These are phyloP conservation scores for Aspergillus floridensis DNA, from an alignment of 2,329 filamentous ascomycete species.

Conservation along the genomic window DNA sequence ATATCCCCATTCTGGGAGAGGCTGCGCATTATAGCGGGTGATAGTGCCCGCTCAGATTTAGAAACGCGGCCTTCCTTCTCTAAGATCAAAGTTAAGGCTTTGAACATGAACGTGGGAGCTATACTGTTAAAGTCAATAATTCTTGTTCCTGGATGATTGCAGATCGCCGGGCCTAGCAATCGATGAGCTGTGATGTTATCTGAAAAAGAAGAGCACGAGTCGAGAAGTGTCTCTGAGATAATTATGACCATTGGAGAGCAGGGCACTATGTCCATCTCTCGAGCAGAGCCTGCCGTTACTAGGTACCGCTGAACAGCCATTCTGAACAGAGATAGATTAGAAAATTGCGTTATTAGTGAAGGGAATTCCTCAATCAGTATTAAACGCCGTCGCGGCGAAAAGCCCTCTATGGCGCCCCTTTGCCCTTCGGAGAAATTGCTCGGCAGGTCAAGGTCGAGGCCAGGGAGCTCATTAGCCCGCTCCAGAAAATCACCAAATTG, in stretches of 20 bases:
- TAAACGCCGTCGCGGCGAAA: slow-evolving; percentile 47
- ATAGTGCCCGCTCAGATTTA: slow-evolving; percentile 70
- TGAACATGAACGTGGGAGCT: slow-evolving; percentile 78
- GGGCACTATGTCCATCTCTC: slow-evolving; percentile 29
- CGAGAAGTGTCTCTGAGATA: slow-evolving; percentile 85
- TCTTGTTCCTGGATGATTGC: slow-evolving; percentile 73
- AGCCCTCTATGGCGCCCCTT: slow-evolving; percentile 3
- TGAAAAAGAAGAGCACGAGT: slow-evolving; percentile 76
- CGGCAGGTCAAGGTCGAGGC: slow-evolving; percentile 53
- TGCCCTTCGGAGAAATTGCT: slow-evolving; percentile 1
- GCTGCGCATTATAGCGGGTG: slow-evolving; percentile 71
- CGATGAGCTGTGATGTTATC: slow-evolving; percentile 93
- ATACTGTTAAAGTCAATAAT: slow-evolving; percentile 92
- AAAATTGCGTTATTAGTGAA: slow-evolving; percentile 67
- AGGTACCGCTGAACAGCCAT: slow-evolving; percentile 73
- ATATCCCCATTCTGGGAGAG: slow-evolving; percentile 89
- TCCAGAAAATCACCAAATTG: slow-evolving; percentile 93
- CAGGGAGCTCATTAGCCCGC: slow-evolving; percentile 75
- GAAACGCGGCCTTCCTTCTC: slow-evolving; percentile 81
- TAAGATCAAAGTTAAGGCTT: slow-evolving; percentile 77
- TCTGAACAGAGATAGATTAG: slow-evolving; percentile 67
- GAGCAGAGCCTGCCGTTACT: slow-evolving; percentile 56
- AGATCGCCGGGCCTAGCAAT: slow-evolving; percentile 79
- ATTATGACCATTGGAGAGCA: slow-evolving; percentile 79
- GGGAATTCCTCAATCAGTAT: slow-evolving; percentile 82